Evolutionary conservation across 129 eudicot species (phyloP).

Genomic region (Tagetes erecta): DNA sequence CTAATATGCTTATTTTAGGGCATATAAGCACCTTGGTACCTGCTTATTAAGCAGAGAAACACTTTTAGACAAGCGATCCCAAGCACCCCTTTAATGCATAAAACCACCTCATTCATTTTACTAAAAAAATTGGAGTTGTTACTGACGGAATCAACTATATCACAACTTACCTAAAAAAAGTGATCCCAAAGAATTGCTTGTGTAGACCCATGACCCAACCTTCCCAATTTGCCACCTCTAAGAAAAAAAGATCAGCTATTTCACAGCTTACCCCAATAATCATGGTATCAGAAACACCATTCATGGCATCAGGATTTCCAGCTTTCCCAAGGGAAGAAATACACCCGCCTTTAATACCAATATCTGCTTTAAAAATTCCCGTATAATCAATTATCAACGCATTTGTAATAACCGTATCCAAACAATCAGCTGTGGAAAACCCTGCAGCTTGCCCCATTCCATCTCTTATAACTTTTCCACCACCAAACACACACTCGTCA

Average conservation of each 20-base stretch:
- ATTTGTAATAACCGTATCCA: constrained; percentile 91
- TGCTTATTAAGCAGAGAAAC: neutral
- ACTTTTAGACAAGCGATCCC: neutral
- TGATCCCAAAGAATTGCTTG: neutral
- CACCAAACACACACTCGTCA: constrained; percentile 98
- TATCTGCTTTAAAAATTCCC: constrained; percentile 88
- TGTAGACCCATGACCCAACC: neutral
- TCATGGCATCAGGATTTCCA: constrained; percentile 91
- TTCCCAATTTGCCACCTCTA: neutral
- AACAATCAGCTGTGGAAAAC: constrained; percentile 47
- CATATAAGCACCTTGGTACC: neutral
- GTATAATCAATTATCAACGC: constrained; percentile 87
- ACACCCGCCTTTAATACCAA: constrained; percentile 79
- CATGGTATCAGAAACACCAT: constrained; percentile 57
- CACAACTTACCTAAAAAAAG: too few species aligned
- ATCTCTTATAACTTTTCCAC: constrained; percentile 94
- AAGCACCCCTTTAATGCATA: neutral
- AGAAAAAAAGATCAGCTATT: neutral
- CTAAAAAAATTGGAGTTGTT: neutral
- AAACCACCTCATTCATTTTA: neutral
- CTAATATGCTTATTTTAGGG: neutral
- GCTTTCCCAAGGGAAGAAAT: constrained; percentile 84
- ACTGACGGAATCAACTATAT: neutral
- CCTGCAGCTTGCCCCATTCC: constrained; percentile 99
- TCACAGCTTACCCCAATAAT: constrained; percentile 68